Conservation (phyloP, 345 rosid genomes). For the Eucalyptus dawsonii region DNA sequence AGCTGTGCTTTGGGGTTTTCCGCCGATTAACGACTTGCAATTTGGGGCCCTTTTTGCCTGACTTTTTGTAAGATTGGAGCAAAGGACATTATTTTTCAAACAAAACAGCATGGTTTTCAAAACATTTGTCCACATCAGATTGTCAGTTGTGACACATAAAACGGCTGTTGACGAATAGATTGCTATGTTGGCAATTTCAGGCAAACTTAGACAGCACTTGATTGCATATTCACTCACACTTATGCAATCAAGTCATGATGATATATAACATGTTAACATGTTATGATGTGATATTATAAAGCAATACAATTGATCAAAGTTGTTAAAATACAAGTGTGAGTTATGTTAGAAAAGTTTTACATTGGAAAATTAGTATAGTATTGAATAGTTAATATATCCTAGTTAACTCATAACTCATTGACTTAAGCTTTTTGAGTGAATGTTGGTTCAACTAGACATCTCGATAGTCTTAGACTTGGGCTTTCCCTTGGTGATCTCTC, state of each 20-base stretch:
- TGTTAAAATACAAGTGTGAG: no score
- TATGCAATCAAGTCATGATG: not conserved
- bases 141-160: accelerated
- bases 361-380: no score
- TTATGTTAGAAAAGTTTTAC: no score
- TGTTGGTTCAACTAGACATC: no score
- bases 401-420: no score
- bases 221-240: not conserved
- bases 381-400: no score
- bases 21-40: not conserved
- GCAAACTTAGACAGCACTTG: not conserved
- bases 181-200: not conserved
- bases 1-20: not conserved
- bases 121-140: not conserved
- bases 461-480: no score
- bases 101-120: not conserved
- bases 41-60: not conserved
- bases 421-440: no score
- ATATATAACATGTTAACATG: not conserved
- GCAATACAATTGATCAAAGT: not conserved
- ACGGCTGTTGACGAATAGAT: accelerated
- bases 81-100: not conserved
- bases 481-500: no score
- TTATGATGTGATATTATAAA: not conserved
- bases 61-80: not conserved